Evolutionary conservation across 23 red algal genomes (phyloP).

Genomic region (Gracilaria gracilis): DNA sequence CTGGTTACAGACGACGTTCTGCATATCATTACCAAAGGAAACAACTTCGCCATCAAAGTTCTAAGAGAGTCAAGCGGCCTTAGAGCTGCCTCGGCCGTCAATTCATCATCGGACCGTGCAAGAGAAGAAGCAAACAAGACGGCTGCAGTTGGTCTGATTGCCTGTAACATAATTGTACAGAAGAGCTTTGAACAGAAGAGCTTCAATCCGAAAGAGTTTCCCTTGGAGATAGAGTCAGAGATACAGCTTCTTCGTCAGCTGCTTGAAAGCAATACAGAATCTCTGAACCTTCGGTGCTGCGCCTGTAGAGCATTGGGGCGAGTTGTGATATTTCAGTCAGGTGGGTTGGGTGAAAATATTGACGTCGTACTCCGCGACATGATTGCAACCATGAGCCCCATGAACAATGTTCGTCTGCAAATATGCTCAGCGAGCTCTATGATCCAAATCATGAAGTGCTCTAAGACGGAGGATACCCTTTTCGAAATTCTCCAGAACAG

Average conservation of each 20-base stretch:
- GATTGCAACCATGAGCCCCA: background rate
- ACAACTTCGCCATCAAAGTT: background rate
- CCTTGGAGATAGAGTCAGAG: background rate
- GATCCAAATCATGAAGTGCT: background rate
- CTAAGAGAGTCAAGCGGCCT: background rate
- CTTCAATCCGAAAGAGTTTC: background rate
- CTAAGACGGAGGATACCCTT: background rate
- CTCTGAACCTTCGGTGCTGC: conserved; percentile 27
- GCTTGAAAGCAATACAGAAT: background rate
- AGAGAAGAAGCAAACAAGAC: conserved; percentile 18
- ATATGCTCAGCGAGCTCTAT: conserved; percentile 5
- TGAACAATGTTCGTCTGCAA: conserved; percentile 28
- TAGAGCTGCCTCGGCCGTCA: background rate
- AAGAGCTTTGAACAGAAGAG: background rate
- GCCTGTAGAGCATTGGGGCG: conserved; percentile 32
- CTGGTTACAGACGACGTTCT: background rate
- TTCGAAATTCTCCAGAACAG: background rate
- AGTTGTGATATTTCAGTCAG: background rate
- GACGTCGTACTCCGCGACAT: conserved; percentile 10
- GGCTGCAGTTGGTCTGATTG: conserved; percentile 16
- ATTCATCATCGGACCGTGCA: conserved; percentile 22
- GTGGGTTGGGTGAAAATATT: background rate
- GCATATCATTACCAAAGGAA: background rate
- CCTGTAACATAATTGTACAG: background rate
- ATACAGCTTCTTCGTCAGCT: background rate